Base-by-base conservation (phyloP, 2,329 filamentous ascomycete species). In the Diaporthe citrichinensis region DNA sequence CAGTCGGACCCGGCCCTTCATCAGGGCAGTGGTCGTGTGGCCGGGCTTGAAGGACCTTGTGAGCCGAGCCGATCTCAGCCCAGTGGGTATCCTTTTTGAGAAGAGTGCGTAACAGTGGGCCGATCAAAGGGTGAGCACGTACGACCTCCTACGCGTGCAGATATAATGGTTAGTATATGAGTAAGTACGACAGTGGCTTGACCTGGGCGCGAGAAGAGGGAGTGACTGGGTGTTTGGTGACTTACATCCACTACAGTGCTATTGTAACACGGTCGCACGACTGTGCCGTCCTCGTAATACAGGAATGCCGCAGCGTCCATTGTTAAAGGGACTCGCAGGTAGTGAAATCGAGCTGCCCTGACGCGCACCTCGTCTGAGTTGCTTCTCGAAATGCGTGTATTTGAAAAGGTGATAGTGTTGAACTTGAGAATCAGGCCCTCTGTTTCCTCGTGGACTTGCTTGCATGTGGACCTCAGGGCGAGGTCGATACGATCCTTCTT, bases 271-370 rank as follows among this genome's bases (percentile, higher is more conserved):
- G 58, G 58, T 8, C 58, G 36, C 4, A 44, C 58, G 5, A 41
- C 58, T 12, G 58, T 17, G 14, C 14, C 58, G n/a, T 61, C 58
- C 14, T 61, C 36, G 14, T 61, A 61, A 25, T 61, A 61, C 36
- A 61, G n/a, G 14, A 41, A 61, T 25, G 58, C 15, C 23, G 58
- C 58, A 44, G 58, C 55, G 28, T 61, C 58, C 58, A 61, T 61
- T 14, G 58, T 61, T 4, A 61, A 61, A 1, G 58, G 58, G 12
- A 41, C 58, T 17, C 58, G 58, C 14, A 61, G 36, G n/a, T 28
- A 41, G 58, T 61, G 58, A 17, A 61, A 61, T 20, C n/a, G 58
- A 61, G 58, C 58, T 61, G 58, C 58, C 25, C 58, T 61, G n/a
- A 61, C 36, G 36, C 58, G 58, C 23, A 61, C 36, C 36, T 61